These are phyloP conservation scores for Excoecaria cochinchinensis DNA, from an alignment of 345 rosid species.

Conservation along the genomic window DNA sequence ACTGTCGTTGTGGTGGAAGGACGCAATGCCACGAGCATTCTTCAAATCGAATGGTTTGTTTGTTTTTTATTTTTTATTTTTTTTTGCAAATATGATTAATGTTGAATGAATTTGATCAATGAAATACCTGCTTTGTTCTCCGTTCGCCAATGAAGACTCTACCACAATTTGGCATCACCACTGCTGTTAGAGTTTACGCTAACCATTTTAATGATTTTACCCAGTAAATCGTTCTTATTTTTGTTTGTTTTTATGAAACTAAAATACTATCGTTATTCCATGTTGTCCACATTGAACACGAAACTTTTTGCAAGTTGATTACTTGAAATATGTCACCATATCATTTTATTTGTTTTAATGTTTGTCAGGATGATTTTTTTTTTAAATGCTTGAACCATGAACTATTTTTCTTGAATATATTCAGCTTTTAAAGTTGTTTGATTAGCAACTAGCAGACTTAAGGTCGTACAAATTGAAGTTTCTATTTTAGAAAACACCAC, in stretches of 20 bases:
- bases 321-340: not conserved
- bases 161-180: slow-evolving; percentile 59
- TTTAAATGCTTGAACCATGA: not conserved
- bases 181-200: slow-evolving; percentile 61
- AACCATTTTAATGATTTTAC: slow-evolving; percentile 53
- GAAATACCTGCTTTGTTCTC: not conserved
- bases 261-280: not conserved
- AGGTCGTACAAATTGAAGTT: too few species aligned
- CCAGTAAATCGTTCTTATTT: slow-evolving; percentile 33
- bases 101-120: not conserved
- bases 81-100: not conserved
- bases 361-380: not conserved
- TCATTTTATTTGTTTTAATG: not conserved
- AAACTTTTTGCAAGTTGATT: not conserved
- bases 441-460: not conserved
- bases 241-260: not conserved
- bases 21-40: slow-evolving; percentile 74
- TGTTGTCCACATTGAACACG: not conserved
- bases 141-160: slow-evolving; percentile 36
- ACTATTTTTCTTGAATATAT: not conserved
- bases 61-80: not conserved
- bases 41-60: slow-evolving; percentile 58
- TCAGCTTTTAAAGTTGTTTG: not conserved
- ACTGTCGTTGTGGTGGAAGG: slow-evolving; percentile 75
- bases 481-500: too few species aligned